Evolutionary conservation across 352 stramenopile species (phyloP).

Genomic region (Phytophthora sp.): DNA sequence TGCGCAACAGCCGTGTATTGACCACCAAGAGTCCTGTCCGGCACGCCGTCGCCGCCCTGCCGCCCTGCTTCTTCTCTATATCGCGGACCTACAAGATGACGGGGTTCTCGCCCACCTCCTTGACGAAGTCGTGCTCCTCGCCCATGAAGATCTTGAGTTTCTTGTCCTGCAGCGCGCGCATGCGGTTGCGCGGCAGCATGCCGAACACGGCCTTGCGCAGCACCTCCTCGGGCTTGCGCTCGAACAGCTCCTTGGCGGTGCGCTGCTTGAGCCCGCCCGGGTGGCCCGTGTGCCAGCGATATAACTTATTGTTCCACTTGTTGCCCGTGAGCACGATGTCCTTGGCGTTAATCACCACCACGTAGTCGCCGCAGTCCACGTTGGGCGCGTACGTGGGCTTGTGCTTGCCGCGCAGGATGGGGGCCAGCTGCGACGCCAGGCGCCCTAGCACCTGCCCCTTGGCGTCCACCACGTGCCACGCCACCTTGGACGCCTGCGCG

Average conservation of each 20-base stretch:
- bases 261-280: conserved; percentile 96
- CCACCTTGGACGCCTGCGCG: conserved; percentile 78
- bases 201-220: conserved; percentile 96
- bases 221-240: conserved; percentile 95
- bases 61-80: conserved; percentile 13
- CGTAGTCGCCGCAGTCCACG: conserved; percentile 97
- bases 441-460: conserved; percentile 96
- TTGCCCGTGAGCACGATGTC: conserved; percentile 96
- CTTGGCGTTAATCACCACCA: conserved; percentile 97
- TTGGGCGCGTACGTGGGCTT: conserved; percentile 98
- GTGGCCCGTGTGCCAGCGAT: conserved; percentile 98
- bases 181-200: conserved; percentile 98
- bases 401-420: conserved; percentile 98
- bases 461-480: conserved; percentile 97
- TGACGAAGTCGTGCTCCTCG: conserved; percentile 91
- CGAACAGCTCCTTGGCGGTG: conserved; percentile 94
- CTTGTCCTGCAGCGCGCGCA: conserved; percentile 94
- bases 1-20: conserved; percentile 21
- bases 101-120: conserved; percentile 88
- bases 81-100: conserved; percentile 67
- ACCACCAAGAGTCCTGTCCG: not conserved
- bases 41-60: not conserved
- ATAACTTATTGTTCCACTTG: conserved; percentile 98
- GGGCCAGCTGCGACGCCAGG: conserved; percentile 95
- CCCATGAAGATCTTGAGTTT: conserved; percentile 98